Conservation (phyloP, 176 grass and related monocot species). For the Oryza officinalis region DNA sequence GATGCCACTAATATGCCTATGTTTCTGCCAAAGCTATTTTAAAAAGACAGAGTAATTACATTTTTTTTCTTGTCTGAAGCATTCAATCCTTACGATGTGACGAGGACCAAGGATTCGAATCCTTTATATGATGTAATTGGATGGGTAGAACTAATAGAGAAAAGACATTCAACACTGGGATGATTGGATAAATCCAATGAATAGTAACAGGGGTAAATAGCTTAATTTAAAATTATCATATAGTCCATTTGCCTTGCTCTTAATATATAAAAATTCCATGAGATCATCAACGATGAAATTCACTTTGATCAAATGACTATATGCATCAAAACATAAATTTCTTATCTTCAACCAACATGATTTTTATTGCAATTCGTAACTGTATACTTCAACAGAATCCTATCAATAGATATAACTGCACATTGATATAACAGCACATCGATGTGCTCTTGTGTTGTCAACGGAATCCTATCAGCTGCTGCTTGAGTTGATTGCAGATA, state of each 20-base stretch:
- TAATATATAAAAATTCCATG: neutral
- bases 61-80: neutral
- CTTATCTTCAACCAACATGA: neutral
- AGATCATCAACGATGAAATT: neutral
- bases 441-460: neutral
- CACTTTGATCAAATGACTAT: constrained; percentile 1
- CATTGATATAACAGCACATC: no score
- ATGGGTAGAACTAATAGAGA: neutral
- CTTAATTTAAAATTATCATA: no score
- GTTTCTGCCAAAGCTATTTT: neutral
- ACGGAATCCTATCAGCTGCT: neutral
- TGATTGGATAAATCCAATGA: neutral
- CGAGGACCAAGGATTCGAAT: neutral
- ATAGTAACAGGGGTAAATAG: neutral
- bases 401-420: no score
- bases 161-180: neutral
- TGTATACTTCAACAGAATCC: no score
- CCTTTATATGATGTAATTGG: neutral
- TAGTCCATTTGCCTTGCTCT: neutral
- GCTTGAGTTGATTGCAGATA: neutral
- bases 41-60: neutral
- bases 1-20: neutral
- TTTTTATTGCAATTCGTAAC: neutral
- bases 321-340: neutral
- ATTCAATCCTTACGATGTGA: neutral